Evolutionary conservation across 352 stramenopile species (phyloP), one percentile per base, ranked within the genome.

Genomic region (Phytophthora hybrid): DNA sequence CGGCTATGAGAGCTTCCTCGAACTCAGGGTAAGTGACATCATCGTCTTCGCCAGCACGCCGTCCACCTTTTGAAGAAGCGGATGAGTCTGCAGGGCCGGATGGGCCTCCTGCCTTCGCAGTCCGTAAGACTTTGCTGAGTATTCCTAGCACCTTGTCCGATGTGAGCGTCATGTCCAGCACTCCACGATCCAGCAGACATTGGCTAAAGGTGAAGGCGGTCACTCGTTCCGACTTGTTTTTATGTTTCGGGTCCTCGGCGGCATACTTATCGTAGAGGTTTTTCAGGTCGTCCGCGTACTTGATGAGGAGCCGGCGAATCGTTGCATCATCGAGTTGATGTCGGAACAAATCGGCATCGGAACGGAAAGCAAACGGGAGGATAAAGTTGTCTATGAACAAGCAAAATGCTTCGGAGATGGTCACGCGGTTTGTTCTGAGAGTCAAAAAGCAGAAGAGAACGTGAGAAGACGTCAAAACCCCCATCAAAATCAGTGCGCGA

Each of bases 321-420:
- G 85, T 88, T 16, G 81, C 74, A 26, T 91, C 81, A 47, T 94
- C 88, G 11, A 94, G 76, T 73, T 94, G 83, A 70, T 85, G 85
- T 6, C 83, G 81, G 71, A 94, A 94, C 52, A 93, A 60, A 54
- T 94, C 87, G 31, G 82, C 82, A 64, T 94, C 85, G 9, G 80
- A 84, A 51, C 87, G 84, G 76, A 93, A 93, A 7, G 88, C 88
- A 34, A 89, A 93, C 16, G 88, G 84, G 10, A 93, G 61, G 37
- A 94, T 87, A 21, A 83, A 89, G 63, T 90, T 94, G 74, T 93
- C 85, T 2, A 92, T 73, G 37, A 94, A 79, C 46, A 94, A 77
- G 57, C 85, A 94, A 54, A 94, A 92, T 9, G 84, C 78, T 69
- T 94, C 88, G 6, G 88, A 94, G 7, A 94, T 66, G 13, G 88